These are phyloP conservation scores for Huntiella decipiens DNA, from an alignment of 2,329 filamentous ascomycete species.

Conservation along the genomic window DNA sequence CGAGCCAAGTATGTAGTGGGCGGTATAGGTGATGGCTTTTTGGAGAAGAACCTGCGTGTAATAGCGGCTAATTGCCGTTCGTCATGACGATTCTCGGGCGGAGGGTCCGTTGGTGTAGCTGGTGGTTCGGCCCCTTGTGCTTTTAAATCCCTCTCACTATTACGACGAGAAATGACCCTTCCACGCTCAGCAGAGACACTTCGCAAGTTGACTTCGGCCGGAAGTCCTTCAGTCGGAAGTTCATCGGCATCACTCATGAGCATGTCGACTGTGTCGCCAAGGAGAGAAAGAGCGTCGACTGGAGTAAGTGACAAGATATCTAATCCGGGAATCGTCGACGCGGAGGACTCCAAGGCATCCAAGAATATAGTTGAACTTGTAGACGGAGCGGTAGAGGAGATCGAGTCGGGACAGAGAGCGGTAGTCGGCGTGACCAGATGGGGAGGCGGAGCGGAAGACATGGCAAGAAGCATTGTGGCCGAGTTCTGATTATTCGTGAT, in stretches of 20 bases:
- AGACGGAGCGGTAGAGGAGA: too few species aligned
- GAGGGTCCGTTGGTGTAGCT: conserved; percentile 1
- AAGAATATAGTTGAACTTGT: not conserved
- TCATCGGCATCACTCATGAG: conserved; percentile 58
- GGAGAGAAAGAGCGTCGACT: conserved; percentile 47
- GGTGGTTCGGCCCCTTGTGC: not conserved
- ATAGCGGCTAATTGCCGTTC: conserved; percentile 46
- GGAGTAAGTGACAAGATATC: conserved; percentile 13
- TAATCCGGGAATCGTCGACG: not conserved
- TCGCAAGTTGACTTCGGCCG: conserved; percentile 33
- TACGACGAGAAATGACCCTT: conserved; percentile 33
- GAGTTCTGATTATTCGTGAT: not conserved
- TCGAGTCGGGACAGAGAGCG: too few species aligned
- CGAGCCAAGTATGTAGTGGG: conserved; percentile 72
- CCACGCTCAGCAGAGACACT: conserved; percentile 44
- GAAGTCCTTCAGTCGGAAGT: conserved; percentile 27
- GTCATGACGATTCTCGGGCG: not conserved
- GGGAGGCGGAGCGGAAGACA: not conserved
- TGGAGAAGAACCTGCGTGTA: conserved; percentile 84
- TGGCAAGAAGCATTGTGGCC: not conserved
- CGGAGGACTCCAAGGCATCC: not conserved
- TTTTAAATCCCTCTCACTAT: conserved; percentile 33
- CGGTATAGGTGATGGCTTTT: conserved; percentile 63
- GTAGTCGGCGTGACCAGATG: not conserved
- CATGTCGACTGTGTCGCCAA: conserved; percentile 53